Base-by-base conservation (phyloP, 2,329 filamentous ascomycete species). In the Talaromyces verruculosus region DNA sequence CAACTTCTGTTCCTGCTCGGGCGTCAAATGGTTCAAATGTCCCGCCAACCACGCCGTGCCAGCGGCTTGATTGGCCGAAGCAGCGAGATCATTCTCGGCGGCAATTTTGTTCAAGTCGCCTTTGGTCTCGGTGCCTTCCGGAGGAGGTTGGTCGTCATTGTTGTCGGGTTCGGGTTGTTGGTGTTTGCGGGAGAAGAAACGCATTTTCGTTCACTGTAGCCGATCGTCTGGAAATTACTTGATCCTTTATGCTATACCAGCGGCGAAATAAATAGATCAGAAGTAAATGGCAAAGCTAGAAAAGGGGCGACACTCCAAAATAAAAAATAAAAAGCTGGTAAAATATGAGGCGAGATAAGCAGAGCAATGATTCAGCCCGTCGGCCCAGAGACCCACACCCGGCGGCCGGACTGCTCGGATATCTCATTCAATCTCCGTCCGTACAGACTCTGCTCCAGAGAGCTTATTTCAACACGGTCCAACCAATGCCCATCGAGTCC, bases 11-110 rank as follows among this genome's bases (percentile, higher is more conserved):
- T 88, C 84, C 80, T 97, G 91, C 61, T 86, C 82, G 22, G 84
- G 81, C 30, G 82, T 91, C 67, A 97, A 84, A 78, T 94, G 89
- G 59, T 92, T 89, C 55, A 94, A 81, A 76, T 96, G 93, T n/a
- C 92, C 93, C 10, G 74, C 74, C 43, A 79, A 70, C 76, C 77
- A 79, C 41, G 71, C 76, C 11, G 73, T 76, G 25, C 77, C 74
- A 6, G 75, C 69, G 17, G 77, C 77, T 64, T 77, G 75, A 51
- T 71, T 72, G 28, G 76, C 77, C 25, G 77, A 77, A 15, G 74
- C 76, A 59, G 71, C 70, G 57, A 73, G 69, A 68, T 78, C 77
- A 69, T 78, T 78, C 61, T 77, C 74, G 2, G 71, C 71, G 13
- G 73, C 72, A 39, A 73, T 73, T 51, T 70, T 68, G 41, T 72